A percentile compares a stretch with the other conserved stretches of the same genome.
Conservation (phyloP, 768 basidiomycete species). For the Termitomyces bulborhizus region DNA sequence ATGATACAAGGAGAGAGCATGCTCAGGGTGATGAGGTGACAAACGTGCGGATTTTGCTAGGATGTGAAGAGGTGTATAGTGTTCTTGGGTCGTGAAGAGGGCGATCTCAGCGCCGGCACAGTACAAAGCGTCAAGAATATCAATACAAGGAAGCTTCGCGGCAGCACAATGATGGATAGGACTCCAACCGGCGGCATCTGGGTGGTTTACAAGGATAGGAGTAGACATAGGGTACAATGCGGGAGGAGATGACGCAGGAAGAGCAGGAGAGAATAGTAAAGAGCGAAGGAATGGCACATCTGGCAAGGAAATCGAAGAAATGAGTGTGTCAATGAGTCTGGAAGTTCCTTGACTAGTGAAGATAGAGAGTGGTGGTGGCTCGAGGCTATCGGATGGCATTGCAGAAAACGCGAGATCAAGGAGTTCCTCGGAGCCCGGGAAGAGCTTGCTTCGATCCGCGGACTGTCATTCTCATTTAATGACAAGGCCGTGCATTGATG, state of each 20-base stretch:
- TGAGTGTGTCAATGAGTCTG: slow-evolving; percentile 43
- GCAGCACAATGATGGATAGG: slow-evolving; percentile 66
- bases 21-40: slow-evolving; percentile 25
- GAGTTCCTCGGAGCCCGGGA: slow-evolving; percentile 29
- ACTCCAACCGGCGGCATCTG: slow-evolving; percentile 66
- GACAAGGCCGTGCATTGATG: slow-evolving; percentile 5
- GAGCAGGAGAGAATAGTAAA: slow-evolving; percentile 45
- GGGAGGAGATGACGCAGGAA: slow-evolving; percentile 30
- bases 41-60: slow-evolving; percentile 40
- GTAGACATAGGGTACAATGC: slow-evolving; percentile 39
- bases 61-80: slow-evolving; percentile 65
- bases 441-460: slow-evolving; percentile 30
- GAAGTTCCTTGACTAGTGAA: slow-evolving; percentile 37
- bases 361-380: slow-evolving; percentile 32
- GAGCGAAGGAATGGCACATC: slow-evolving; percentile 48
- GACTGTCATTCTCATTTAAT: slow-evolving; percentile 22
- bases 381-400: slow-evolving; percentile 31
- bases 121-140: slow-evolving; percentile 65
- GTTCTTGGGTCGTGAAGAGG: slow-evolving; percentile 58
- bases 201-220: slow-evolving; percentile 59
- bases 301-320: slow-evolving; percentile 44
- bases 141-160: slow-evolving; percentile 45
- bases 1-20: slow-evolving; percentile 38
- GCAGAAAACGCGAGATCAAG: slow-evolving; percentile 32
- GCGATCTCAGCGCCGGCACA: slow-evolving; percentile 72